Base-by-base conservation (phyloP, 371 early-diverging fungal genomes). In the Actinomortierella ambigua region DNA sequence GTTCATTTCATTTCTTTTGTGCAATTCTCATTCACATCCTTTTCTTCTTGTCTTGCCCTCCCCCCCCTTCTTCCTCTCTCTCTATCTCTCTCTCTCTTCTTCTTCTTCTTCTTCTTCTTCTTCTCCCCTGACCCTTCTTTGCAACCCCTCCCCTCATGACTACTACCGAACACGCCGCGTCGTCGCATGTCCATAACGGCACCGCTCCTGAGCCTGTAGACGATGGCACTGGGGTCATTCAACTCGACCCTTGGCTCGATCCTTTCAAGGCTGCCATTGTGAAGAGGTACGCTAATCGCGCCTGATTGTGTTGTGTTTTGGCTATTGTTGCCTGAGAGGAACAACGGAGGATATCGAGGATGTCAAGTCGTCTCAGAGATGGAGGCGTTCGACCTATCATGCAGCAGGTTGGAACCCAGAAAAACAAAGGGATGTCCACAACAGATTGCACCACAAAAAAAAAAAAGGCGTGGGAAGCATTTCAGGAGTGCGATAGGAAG, bases 191-290 rank as follows among this genome's bases (percentile, higher is more conserved):
- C 22, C 29, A 51, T 46, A 17, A 51, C 1, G 51, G n/a, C 17
- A 22, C 59, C 48, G 29, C 43, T 34, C 18, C 27, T 6, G 8
- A 26, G 2, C 27, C 57, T 0, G 28, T 53, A 18, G 60, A 80
- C 28, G 88, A 90, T 55, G 88, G 88, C 48, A 84, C 87, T 20
- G 88, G 85, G 17, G 80, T 92, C 11, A 77, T 84, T 53, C 80
- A 77, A 11, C 55, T 83, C 5, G 93, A 93, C 64, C 89, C 89
- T 48, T 93, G 89, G 83, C 80, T 93, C 8, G 80, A 86, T 52
- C 89, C 91, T 23, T 89, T 82, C 61, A 69, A 77, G 46, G 81
- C 68, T 40, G 81, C 83, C n/a, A 78, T 93, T 34, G 69, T 68
- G 17, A 55, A 83, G 59, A 86, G 93, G 84, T 91, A 80, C 40